Base-by-base conservation (phyloP, 192 early-diverging fungal species). In the Rhizoclosmatium globosum region DNA sequence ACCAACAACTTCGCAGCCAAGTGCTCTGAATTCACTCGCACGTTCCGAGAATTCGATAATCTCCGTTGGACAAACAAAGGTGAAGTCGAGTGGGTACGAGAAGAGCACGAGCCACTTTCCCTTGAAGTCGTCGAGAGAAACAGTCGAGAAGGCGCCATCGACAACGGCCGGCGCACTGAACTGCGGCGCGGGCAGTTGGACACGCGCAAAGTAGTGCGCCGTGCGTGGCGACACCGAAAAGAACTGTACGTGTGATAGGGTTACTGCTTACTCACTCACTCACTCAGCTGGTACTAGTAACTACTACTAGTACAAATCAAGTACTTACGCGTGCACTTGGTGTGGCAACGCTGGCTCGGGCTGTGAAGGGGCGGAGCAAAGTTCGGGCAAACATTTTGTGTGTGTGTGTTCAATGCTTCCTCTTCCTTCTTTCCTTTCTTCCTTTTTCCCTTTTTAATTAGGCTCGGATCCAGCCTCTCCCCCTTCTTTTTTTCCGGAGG, bases 61-160 rank as follows among this genome's bases (percentile, higher is more conserved):
- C 67, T 90, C 90, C 13, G 89, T 92, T 21, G 90, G 89, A 71
- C 91, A 92, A 72, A 85, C 85, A 77, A 89, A 89, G 1, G 87
- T 87, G 67, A 66, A 44, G 4, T 57, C 38, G 64, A 76, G 39
- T 1, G 61, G 44, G n/a, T 77, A 76, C 41, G 81, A 78, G 58
- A 78, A 68, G 56, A 78, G 68, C 15, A 62, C 68, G 57, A 78
- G n/a, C 70, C 85, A 89, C 74, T 89, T 87, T 64, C 84, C 88
- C 66, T 86, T 84, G 82, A 83, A 89, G 71, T 89, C 88, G 31
- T 65, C 57, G 19, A 85, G 68, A 3, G 84, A 84, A n/a, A 89
- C 68, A 62, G 71, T 77, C 64, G 78, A 81, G 79, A 89, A 89
- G 50, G 85, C 64, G 7, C 76, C 58, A 76, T 89, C 73, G 42